phyloP scores from a whole-genome alignment of 2,329 filamentous ascomycete genomes.

The Thielaviopsis euricoi region DNA sequence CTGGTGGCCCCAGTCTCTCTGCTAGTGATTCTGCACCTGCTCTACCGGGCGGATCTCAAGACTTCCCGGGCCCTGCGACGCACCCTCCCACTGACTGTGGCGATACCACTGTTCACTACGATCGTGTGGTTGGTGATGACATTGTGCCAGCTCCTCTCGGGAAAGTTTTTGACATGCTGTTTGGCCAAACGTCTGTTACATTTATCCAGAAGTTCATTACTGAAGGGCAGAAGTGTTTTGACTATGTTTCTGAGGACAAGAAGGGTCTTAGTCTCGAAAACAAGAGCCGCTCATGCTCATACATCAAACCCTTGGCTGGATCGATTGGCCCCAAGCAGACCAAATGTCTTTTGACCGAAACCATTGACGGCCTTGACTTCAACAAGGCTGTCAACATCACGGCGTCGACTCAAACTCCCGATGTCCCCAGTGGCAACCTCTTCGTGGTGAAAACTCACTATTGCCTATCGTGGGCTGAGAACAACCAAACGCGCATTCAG shows the following conservation, averaged over 20 bases:
- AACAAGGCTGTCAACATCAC: slow-evolving; percentile 77
- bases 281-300: slow-evolving; percentile 59
- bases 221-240: slow-evolving; percentile 73
- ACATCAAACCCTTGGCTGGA: slow-evolving; percentile 77
- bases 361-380: slow-evolving; percentile 67
- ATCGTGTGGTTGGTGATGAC: slow-evolving; percentile 73
- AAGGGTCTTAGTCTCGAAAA: slow-evolving; percentile 61
- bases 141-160: slow-evolving; percentile 74
- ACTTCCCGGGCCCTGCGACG: slow-evolving; percentile 71
- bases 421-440: slow-evolving; percentile 85
- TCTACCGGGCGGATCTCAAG: slow-evolving; percentile 28
- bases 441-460: slow-evolving; percentile 90
- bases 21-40: slow-evolving; percentile 25
- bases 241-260: slow-evolving; percentile 77
- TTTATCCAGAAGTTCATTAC: slow-evolving; percentile 82
- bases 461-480: slow-evolving; percentile 81
- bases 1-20: slow-evolving; percentile 10
- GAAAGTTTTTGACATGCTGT: slow-evolving; percentile 78
- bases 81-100: slow-evolving; percentile 77
- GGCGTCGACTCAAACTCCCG: slow-evolving; percentile 74
- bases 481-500: slow-evolving; percentile 68
- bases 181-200: slow-evolving; percentile 59
- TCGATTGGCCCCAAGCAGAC: slow-evolving; percentile 86
- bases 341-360: slow-evolving; percentile 80
- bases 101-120: slow-evolving; percentile 64